Base-by-base conservation (phyloP, 805 yeast species). In the Candida corydali region DNA sequence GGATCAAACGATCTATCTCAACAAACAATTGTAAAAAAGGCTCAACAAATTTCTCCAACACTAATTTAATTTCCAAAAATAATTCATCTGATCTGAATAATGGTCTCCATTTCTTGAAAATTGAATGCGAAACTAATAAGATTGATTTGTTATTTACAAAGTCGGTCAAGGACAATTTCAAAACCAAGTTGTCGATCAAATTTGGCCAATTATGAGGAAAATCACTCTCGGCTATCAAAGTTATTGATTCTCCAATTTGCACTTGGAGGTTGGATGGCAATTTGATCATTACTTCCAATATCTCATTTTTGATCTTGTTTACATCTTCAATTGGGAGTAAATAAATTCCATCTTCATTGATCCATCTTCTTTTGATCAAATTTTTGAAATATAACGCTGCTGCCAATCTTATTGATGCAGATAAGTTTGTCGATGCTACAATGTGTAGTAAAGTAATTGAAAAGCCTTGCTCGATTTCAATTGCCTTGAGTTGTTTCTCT, bases 41-140 rank as follows among this genome's bases (percentile, higher is more conserved):
- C 32, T 65, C 68, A 7, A 84, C 76, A 64, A 93, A 93, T 51
- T 84, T 86, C 40, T 78, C 85, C 45, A 93, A 68, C 1, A 93
- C 99, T 54, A 86, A 69, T 54, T 82, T 79, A 54, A 93, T 93
- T 55, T 93, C 99, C 39, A 76, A 55, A 56, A 87, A 89, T 37
- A 93, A 72, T 31, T 80, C 96, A 55, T 94, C 96, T 1, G 96
- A 83, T 49, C 96, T 75, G 55, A 86, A 87, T 38, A 91, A 68
- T 1, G 97, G 96, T 53, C 98, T 76, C 99, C 99, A 93, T 62
- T 95, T 80, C 58, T 84, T 87, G 66, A 91, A 94, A 42, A 93
- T 91, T 1, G 96, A 86, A 58, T 93, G 98, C 4, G 97, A 94
- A 15, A 94, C 98, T 8, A 79, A 74, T 39, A 94, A 65, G 4